Percentiles rank a stretch among this genome's conserved stretches.
These are phyloP conservation scores for Chimonanthus salicifolius DNA, from an alignment of 164 flowering plant genomes.

Conservation along the genomic window DNA sequence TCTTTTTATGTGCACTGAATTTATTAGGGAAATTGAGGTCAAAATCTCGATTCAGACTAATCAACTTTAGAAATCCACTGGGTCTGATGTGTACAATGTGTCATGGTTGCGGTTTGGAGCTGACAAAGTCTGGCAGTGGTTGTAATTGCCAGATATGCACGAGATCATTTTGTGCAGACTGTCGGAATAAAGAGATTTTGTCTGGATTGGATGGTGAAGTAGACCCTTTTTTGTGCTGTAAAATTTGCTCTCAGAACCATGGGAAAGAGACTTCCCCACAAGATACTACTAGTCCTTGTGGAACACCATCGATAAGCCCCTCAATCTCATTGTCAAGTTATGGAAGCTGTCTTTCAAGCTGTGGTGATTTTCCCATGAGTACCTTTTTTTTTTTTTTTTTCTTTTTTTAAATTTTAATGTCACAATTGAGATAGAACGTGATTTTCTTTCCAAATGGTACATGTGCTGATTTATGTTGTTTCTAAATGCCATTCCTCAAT, in stretches of 20 bases:
- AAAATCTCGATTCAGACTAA: background rate
- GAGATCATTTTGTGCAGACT: slow-evolving; percentile 2
- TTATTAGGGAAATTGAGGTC: slow-evolving; percentile 8
- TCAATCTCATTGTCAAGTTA: slow-evolving; percentile 44
- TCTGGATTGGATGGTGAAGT: slow-evolving; percentile 18
- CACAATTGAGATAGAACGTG: background rate
- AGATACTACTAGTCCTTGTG: slow-evolving; percentile 22
- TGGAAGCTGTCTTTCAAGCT: slow-evolving; percentile 48
- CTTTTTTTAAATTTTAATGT: background rate
- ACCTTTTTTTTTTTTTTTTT: background rate
- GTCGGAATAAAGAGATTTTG: slow-evolving; percentile 8
- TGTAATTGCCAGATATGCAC: background rate
- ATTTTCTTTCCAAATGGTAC: background rate
- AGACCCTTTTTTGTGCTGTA: slow-evolving; percentile 19
- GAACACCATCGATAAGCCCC: slow-evolving; percentile 41
- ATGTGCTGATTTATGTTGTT: background rate
- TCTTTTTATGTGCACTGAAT: background rate
- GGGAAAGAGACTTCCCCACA: slow-evolving; percentile 19
- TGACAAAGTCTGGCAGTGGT: slow-evolving; percentile 11
- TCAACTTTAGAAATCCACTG: slow-evolving; percentile 1
- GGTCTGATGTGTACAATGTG: slow-evolving; percentile 38
- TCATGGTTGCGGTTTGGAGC: slow-evolving; percentile 27
- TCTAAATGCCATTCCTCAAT: slow-evolving; percentile 5
- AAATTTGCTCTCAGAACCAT: slow-evolving; percentile 30
- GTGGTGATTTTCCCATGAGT: slow-evolving; percentile 36